Base-by-base conservation (phyloP, 805 yeast genomes). In the Metschnikowia kofuensis region DNA sequence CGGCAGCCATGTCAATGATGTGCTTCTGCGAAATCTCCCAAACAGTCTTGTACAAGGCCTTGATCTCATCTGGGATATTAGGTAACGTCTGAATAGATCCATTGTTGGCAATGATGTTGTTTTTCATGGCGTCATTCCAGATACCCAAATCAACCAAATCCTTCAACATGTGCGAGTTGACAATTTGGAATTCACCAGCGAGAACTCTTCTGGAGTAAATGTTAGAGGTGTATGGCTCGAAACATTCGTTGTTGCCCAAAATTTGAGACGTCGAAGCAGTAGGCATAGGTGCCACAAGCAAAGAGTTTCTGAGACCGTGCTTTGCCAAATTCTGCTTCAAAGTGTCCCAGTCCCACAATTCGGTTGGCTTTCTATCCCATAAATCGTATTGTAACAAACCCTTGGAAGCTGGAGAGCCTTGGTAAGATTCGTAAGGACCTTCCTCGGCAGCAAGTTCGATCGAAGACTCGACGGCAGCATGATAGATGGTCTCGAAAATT, bases 261-360 rank as follows among this genome's bases (percentile, higher is more conserved):
- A 80, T 80, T 63, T 80, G 85, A 9, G 84, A 80, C 6, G 84
- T 80, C 26, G 84, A 80, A n/a, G 84, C 84, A 50, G 85, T 80
- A 39, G 85, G 85, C 85, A 80, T 80, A 52, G 84, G 84, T 0
- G 85, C 85, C 53, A 80, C 83, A 55, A 80, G 73, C 55, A 80
- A 69, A 35, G 85, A 80, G 67, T 80, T 80, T 67, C 85, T 74
- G 40, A 80, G 58, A 40, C 85, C 85, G 59, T 74, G 69, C 53
- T 70, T 68, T 44, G 73, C 72, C 59, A 80, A 66, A 49, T 71
- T 67, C 52, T 68, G 73, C 65, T 79, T 80, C 57, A 80, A 67
- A n/a, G 67, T 45, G 56, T 78, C 83, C 85, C 85, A 80, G 57
- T 79, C 81, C 72, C 75, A 80, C 62, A 79, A 68, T 54, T 76